These are phyloP conservation scores for Tylopilus sp. DNA, from an alignment of 1,284 basidiomycete species.

Conservation along the genomic window DNA sequence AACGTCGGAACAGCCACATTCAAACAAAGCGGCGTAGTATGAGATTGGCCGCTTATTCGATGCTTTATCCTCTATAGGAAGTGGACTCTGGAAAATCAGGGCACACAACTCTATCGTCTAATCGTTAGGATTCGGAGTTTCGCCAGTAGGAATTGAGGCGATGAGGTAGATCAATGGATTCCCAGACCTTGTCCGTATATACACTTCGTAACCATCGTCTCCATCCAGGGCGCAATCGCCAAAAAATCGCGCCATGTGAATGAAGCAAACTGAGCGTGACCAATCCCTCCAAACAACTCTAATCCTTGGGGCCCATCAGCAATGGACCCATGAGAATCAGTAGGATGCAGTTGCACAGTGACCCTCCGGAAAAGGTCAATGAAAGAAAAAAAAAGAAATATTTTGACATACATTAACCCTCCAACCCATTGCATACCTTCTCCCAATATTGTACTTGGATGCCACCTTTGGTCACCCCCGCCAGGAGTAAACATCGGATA, in stretches of 20 bases:
- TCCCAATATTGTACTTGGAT: conserved; percentile 52
- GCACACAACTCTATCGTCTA: conserved; percentile 1
- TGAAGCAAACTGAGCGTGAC: conserved; percentile 61
- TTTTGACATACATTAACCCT: conserved; percentile 55
- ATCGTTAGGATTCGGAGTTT: neutral
- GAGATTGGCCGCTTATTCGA: neutral
- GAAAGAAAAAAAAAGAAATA: conserved; percentile 1
- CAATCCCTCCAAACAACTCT: conserved; percentile 49
- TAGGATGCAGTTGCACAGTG: conserved; percentile 58
- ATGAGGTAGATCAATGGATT: conserved; percentile 36
- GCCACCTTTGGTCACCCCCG: conserved; percentile 67
- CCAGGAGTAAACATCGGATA: conserved; percentile 74
- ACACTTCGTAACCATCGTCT: conserved; percentile 56
- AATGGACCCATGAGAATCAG: conserved; percentile 41
- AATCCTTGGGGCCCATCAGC: conserved; percentile 45
- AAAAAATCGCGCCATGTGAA: conserved; percentile 67
- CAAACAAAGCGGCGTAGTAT: conserved; percentile 10
- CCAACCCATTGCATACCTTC: conserved; percentile 73
- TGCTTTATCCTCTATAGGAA: neutral
- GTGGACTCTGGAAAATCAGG: conserved; percentile 6
- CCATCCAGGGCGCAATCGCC: conserved; percentile 76
- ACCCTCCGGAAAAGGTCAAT: conserved; percentile 45
- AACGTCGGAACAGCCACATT: conserved; percentile 17
- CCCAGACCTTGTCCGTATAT: conserved; percentile 72
- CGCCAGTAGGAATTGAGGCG: neutral